phyloP scores from a whole-genome alignment of 305 asterid genomes.

The Rubia tinctorum region DNA sequence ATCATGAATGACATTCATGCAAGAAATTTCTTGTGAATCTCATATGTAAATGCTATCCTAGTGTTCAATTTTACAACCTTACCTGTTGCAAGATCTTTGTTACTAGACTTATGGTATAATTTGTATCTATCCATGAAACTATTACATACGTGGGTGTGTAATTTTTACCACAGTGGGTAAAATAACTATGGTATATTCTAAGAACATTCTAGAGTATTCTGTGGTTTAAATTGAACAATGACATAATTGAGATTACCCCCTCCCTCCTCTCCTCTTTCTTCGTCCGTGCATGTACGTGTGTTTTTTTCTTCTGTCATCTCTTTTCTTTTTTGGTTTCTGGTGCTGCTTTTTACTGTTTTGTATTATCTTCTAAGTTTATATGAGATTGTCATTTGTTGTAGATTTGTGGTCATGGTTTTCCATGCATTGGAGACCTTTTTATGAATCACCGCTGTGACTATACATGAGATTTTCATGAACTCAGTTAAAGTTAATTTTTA shows the following conservation, averaged over 20 bases:
- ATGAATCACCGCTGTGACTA: not conserved
- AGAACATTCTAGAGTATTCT: no score
- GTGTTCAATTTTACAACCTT: slow-evolving; percentile 1
- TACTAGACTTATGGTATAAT: no score
- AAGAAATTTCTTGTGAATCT: not conserved
- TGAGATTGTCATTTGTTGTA: not conserved
- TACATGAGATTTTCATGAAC: not conserved
- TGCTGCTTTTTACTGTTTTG: no score
- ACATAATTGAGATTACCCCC: not conserved
- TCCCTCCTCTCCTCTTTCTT: no score
- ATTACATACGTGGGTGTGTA: no score
- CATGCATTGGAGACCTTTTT: not conserved
- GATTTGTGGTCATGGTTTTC: not conserved
- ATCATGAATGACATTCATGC: not conserved
- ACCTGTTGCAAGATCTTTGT: not conserved
- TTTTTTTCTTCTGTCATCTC: not conserved
- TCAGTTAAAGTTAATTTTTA: not conserved
- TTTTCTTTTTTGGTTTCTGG: not conserved
- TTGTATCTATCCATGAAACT: no score
- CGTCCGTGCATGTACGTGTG: not conserved
- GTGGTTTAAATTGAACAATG: not conserved
- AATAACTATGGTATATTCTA: no score
- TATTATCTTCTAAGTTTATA: no score
- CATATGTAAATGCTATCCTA: not conserved
- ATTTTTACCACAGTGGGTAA: no score